These are phyloP conservation scores for Candida vaughaniae DNA, from an alignment of 805 yeast genomes.

Conservation along the genomic window DNA sequence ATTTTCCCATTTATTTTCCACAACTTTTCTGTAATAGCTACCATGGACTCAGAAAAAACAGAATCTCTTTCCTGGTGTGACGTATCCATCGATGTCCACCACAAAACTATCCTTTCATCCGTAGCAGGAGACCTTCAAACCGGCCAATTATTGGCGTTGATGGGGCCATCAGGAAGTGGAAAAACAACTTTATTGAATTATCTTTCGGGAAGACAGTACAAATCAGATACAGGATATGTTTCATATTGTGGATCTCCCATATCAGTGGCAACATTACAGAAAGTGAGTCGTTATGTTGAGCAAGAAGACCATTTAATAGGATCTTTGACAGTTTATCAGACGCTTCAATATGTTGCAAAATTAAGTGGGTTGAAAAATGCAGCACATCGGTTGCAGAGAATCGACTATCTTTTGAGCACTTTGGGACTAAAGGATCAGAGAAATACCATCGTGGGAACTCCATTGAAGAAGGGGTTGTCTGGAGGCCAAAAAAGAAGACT, in stretches of 20 bases:
- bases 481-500: constrained; percentile 74
- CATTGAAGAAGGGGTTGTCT: constrained; percentile 37
- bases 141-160: constrained; percentile 60
- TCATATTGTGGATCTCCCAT: constrained; percentile 38
- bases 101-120: constrained; percentile 18
- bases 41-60: background rate
- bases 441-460: constrained; percentile 53
- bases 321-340: constrained; percentile 73
- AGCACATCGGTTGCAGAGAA: constrained; percentile 39
- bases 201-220: constrained; percentile 49
- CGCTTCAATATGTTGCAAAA: constrained; percentile 68
- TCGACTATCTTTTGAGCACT: constrained; percentile 52
- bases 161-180: constrained; percentile 50
- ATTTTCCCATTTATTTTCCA: background rate
- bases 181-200: constrained; percentile 41
- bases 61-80: constrained; percentile 6
- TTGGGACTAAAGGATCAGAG: constrained; percentile 76
- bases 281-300: constrained; percentile 68
- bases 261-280: constrained; percentile 25
- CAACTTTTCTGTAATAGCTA: no score
- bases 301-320: constrained; percentile 77
- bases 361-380: constrained; percentile 66
- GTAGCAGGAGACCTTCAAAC: constrained; percentile 27
- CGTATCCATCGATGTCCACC: constrained; percentile 1
- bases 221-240: constrained; percentile 60